These are phyloP conservation scores for Volvox reticuliferus DNA, from an alignment of 139 green algal genomes.

Conservation along the genomic window DNA sequence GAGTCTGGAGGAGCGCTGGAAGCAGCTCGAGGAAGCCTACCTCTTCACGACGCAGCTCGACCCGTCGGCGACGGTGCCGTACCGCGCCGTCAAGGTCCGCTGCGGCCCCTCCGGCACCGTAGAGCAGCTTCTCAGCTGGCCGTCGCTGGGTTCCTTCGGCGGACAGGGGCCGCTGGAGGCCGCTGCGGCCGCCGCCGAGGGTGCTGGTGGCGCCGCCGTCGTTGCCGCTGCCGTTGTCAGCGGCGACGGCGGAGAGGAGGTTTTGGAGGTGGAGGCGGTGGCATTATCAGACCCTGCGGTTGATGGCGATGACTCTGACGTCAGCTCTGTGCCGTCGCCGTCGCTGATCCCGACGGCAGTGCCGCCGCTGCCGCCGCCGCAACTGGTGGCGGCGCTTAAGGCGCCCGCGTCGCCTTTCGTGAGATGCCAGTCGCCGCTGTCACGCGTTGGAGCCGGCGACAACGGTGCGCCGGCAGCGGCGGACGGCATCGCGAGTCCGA, in stretches of 20 bases:
- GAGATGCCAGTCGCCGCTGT: neutral
- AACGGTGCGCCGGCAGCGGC: neutral
- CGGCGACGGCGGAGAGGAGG: neutral
- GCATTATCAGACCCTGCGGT: neutral
- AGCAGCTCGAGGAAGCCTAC: conserved; percentile 73
- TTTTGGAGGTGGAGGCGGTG: neutral
- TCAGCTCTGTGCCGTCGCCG: neutral
- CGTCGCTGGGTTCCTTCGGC: conserved; percentile 15
- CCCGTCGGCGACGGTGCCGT: conserved; percentile 24
- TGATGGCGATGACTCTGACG: neutral
- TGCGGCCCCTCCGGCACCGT: neutral
- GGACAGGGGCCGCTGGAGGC: neutral
- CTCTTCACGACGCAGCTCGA: conserved; percentile 20
- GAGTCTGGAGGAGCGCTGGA: conserved; percentile 69
- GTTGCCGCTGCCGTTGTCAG: neutral
- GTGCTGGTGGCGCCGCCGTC: neutral
- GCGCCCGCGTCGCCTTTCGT: neutral
- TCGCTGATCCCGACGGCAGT: neutral
- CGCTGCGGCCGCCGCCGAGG: neutral
- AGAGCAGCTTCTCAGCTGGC: conserved; percentile 34
- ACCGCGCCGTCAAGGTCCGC: conserved; percentile 58
- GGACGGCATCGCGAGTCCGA: neutral
- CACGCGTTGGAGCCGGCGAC: neutral
- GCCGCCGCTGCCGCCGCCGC: neutral
- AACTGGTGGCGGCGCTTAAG: neutral